These are phyloP conservation scores for Nicotiana sylvestris DNA, from an alignment of 257 asterid species.

Conservation along the genomic window DNA sequence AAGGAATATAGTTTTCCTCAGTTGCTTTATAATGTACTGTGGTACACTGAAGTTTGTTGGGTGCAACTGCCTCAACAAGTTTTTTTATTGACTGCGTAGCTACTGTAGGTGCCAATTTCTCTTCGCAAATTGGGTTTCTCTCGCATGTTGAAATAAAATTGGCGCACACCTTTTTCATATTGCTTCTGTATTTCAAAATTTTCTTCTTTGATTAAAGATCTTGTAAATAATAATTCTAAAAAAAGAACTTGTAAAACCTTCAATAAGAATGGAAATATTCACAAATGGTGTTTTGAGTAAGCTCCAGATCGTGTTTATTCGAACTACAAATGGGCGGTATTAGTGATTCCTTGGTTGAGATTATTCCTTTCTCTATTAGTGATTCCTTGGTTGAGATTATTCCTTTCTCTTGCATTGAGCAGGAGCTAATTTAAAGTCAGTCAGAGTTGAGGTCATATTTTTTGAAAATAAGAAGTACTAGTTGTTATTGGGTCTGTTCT, in stretches of 20 bases:
- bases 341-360: neutral
- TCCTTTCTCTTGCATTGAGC: neutral
- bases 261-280: neutral
- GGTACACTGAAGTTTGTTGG: neutral
- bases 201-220: neutral
- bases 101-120: neutral
- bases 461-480: neutral
- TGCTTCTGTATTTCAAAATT: neutral
- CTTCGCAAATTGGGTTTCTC: neutral
- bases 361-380: neutral
- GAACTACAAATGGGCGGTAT: neutral
- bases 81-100: neutral
- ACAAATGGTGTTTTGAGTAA: neutral
- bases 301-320: neutral
- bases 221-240: neutral
- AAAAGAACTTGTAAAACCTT: neutral
- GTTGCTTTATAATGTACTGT: neutral
- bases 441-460: neutral
- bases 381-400: neutral
- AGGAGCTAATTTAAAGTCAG: neutral
- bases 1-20: conserved; percentile 10
- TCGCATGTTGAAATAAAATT: neutral
- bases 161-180: neutral
- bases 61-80: neutral
- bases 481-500: neutral